Evolutionary conservation across 2,329 filamentous ascomycete species (phyloP), one percentile per base, ranked within the genome.

Genomic region (Sarocladium oryzae): DNA sequence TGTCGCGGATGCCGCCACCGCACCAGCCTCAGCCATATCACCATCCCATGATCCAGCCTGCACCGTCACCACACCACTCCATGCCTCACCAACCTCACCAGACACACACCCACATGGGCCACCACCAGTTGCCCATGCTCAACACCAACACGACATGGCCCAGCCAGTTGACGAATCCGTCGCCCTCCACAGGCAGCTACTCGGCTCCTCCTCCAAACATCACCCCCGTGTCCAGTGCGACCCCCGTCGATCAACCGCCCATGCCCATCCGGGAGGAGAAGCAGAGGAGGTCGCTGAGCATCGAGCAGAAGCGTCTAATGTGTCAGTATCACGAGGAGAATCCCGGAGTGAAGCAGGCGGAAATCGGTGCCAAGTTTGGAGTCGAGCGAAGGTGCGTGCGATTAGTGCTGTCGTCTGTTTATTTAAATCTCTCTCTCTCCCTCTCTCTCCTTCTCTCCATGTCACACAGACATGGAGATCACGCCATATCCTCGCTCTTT

Each of bases 321-420:
- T 99, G 93, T 68, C 81, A 89, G 63, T 96, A 92, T 67, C 88
- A 92, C 60, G 87, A 93, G 64, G 86, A 95, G 56, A 85, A 97
- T 64, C 93, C 92, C 20, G 85, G 82, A 46, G 85, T 89, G 41
- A 96, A 96, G 70, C 93, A 99, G 72, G 93, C 90, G 16, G 92
- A 97, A 63, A 99, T 99, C 69, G 93, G 93, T 70, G 86, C 85
- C 53, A 84, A 90, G 65, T 99, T 99, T 70, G 92, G 91, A 32
- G 93, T 99, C 50, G 93, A 99, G 72, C 77, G 93, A 85, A 97
- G 93, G 93, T 97, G 72, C 53, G 51, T 56, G 56, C 18, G 36
- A n/a, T 30, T 15, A 33, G 16, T 21, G 11, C 18, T 8, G 32
- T 33, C 23, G 26, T 48, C 4, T 15, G 24, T 24, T 28, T 50